Evolutionary conservation across 306 rosid genomes (phyloP).

Genomic region (Sphenostylis stenocarpa): DNA sequence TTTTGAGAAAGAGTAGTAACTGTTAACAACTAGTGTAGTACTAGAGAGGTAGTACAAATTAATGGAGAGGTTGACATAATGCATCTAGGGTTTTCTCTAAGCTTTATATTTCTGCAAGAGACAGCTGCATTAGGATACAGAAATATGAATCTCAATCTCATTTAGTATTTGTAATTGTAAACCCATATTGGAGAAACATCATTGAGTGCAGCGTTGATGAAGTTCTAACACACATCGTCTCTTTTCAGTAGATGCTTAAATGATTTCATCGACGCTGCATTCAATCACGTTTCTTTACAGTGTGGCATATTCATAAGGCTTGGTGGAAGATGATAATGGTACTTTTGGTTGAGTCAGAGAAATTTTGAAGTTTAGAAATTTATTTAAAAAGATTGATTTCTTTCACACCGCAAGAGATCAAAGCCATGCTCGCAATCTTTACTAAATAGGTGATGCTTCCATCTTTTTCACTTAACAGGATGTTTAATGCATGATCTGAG

Average conservation of each 20-base stretch:
- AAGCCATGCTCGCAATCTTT: no score
- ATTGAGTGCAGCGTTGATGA: conserved; percentile 99
- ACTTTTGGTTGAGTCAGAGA: no score
- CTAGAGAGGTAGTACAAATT: neutral
- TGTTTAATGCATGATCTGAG: no score
- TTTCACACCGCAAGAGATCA: no score
- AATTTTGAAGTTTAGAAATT: no score
- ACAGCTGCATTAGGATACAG: neutral
- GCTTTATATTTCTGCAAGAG: no score
- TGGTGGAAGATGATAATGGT: neutral
- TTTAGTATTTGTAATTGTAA: no score
- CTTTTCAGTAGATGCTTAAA: neutral
- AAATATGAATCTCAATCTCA: neutral
- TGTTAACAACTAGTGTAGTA: neutral
- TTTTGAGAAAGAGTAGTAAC: neutral
- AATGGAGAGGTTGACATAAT: no score
- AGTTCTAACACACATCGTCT: no score
- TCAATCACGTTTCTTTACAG: conserved; percentile 59
- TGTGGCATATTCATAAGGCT: neutral
- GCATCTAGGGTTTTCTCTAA: no score
- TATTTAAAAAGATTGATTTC: no score
- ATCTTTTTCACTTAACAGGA: neutral
- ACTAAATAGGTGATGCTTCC: neutral
- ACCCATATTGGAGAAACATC: conserved; percentile 59
- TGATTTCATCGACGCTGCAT: conserved; percentile 46